Evolutionary conservation across 805 yeast species (phyloP), one percentile per base, ranked within the genome.

Genomic region (Ogataea siamensis): DNA sequence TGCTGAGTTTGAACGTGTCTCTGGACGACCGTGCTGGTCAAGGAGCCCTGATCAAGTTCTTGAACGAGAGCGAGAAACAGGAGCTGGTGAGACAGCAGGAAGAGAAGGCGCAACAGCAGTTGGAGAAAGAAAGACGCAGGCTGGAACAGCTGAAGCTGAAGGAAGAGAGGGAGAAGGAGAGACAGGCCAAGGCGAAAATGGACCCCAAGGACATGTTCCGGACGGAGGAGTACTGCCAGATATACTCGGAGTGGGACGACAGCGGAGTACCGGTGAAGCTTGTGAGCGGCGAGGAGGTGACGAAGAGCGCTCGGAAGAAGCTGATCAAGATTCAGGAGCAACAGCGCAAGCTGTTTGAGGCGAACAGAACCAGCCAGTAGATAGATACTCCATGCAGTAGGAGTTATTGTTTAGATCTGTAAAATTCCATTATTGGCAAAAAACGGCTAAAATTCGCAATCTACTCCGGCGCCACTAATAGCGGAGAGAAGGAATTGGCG

Each of bases 221-320:
- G 52, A 74, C 75, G 38, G 63, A 55, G 5, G 74, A 73, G 40
- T 45, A 52, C 32, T 37, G 32, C 9, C 37, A 41, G 13, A 35
- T 57, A 6, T 93, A 77, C 58, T 62, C 76, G 7, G 84, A 76
- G 55, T 93, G 91, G 85, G 97, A 93, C 57, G 89, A 74, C 17
- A 63, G 72, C 23, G 99, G 99, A 1, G 41, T 93, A 12, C 99
- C 99, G 13, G 71, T 79, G 0, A 80, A 78, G 55, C 86, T 81
- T 47, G 71, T 67, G 22, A 77, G 76, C 7, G 98, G 98, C 9
- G 87, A 79, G 50, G 93, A 84, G 47, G 73, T 93, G 5, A 74
- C 93, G 27, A 93, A 93, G 68, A 85, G 95, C 59, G 78, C 82
- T 66, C 68, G 70, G 43, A 93, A 93, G 75, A 91, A 91, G 66